These are phyloP conservation scores for Orobanche coerulescens DNA, from an alignment of 257 asterid species.

Conservation along the genomic window DNA sequence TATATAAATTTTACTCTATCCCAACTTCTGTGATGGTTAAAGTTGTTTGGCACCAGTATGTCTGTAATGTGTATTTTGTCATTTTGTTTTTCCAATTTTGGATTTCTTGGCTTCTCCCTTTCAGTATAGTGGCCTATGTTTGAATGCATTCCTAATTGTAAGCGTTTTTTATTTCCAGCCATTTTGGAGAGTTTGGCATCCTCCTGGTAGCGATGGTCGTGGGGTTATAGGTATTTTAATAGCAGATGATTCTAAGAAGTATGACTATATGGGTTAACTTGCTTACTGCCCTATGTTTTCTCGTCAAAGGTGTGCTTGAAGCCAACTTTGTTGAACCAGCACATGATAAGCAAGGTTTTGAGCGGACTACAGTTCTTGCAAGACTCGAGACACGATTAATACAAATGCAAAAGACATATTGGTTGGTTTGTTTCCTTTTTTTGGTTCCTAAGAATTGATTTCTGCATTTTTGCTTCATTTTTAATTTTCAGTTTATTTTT, in stretches of 20 bases:
- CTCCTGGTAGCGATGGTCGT: conserved; percentile 98
- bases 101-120: not conserved
- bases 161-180: conserved; percentile 47
- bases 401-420: conserved; percentile 75
- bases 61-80: not conserved
- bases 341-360: conserved; percentile 97
- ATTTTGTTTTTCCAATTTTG: not conserved
- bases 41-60: not conserved
- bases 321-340: conserved; percentile 99
- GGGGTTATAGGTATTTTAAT: conserved; percentile 86
- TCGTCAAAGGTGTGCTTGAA: conserved; percentile 69
- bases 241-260: not conserved
- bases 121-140: conserved; percentile 6
- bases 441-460: conserved; percentile 11
- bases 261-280: conserved; percentile 21
- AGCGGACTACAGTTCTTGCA: conserved; percentile 81
- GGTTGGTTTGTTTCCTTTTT: conserved; percentile 41
- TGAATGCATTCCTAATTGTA: conserved; percentile 3
- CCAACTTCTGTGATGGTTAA: not conserved
- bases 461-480: conserved; percentile 1
- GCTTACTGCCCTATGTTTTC: conserved; percentile 16
- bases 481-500: not conserved
- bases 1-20: not conserved
- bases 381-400: conserved; percentile 68
- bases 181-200: conserved; percentile 95